These are phyloP conservation scores for Delitschia confertaspora DNA, from an alignment of 495 filamentous ascomycete genomes.

Conservation along the genomic window DNA sequence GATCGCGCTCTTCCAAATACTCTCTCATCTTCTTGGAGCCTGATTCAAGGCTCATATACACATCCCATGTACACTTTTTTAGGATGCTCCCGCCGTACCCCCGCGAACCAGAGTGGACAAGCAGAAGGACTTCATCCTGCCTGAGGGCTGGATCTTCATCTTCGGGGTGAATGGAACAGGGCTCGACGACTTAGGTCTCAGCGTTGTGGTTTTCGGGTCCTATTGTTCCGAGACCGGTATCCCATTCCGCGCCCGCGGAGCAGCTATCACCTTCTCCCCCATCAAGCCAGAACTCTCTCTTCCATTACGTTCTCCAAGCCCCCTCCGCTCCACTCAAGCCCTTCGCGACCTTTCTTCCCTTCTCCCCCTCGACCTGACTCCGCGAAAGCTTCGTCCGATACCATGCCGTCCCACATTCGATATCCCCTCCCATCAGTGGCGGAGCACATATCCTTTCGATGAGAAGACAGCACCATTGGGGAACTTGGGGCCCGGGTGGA, in stretches of 20 bases:
- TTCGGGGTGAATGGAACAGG: conserved; percentile 6
- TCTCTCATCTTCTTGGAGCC: conserved; percentile 13
- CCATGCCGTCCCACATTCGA: conserved; percentile 38
- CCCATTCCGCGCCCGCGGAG: conserved; percentile 29
- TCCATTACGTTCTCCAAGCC: conserved; percentile 27
- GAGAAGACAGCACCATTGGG: conserved; percentile 37
- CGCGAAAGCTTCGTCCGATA: conserved; percentile 32
- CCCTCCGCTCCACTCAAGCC: conserved; percentile 35
- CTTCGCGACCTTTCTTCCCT: conserved; percentile 33
- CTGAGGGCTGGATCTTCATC: conserved; percentile 4
- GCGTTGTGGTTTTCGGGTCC: conserved; percentile 37
- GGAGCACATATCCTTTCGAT: conserved; percentile 34
- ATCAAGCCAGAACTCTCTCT: conserved; percentile 31
- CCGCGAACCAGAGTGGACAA: conserved; percentile 37
- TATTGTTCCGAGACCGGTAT: conserved; percentile 35
- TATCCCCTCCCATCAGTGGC: conserved; percentile 37
- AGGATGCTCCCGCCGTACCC: conserved; percentile 37
- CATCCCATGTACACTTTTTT: conserved; percentile 26
- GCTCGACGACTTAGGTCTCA: conserved; percentile 24
- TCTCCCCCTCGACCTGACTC: conserved; percentile 30
- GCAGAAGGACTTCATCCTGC: conserved; percentile 34
- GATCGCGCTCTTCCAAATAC: conserved; percentile 33
- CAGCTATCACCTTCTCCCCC: conserved; percentile 7
- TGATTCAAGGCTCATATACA: conserved; percentile 22
- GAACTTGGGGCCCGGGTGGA: conserved; percentile 36